phyloP scores from a whole-genome alignment of 768 basidiomycete genomes.

The Hortiboletus campestris region DNA sequence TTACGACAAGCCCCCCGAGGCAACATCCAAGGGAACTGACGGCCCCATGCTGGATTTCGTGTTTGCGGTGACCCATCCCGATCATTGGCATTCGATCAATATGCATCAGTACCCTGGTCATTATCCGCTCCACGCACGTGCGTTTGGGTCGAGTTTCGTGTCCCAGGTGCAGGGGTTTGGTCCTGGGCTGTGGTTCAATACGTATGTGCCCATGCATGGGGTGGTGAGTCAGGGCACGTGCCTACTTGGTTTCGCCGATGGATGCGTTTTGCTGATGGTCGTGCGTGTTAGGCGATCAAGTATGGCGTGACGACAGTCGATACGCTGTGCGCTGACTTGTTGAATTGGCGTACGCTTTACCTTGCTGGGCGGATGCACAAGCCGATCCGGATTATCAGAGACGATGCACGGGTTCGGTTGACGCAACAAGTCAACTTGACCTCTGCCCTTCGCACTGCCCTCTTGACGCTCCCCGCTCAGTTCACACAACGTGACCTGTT shows the following conservation, averaged over 20 bases:
- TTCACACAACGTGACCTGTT: slow-evolving; percentile 86
- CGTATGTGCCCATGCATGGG: slow-evolving; percentile 80
- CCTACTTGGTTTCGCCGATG: neutral
- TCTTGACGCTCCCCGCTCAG: slow-evolving; percentile 77
- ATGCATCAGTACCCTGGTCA: slow-evolving; percentile 89
- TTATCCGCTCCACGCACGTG: slow-evolving; percentile 86
- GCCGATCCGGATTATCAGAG: slow-evolving; percentile 88
- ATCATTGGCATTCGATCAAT: slow-evolving; percentile 94
- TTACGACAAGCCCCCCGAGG: slow-evolving; percentile 41
- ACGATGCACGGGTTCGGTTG: slow-evolving; percentile 87
- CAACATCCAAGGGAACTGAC: slow-evolving; percentile 31
- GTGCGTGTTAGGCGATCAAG: slow-evolving; percentile 71
- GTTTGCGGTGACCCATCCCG: slow-evolving; percentile 91
- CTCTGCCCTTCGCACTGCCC: slow-evolving; percentile 85
- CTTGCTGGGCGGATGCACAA: slow-evolving; percentile 97
- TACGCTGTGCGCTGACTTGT: slow-evolving; percentile 82
- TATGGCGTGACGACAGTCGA: slow-evolving; percentile 95
- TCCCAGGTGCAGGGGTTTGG: slow-evolving; percentile 67
- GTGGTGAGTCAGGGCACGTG: slow-evolving; percentile 55
- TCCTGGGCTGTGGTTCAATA: slow-evolving; percentile 96
- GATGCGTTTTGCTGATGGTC: neutral
- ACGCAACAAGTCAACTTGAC: slow-evolving; percentile 93
- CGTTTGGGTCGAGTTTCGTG: slow-evolving; percentile 82
- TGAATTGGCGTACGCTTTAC: slow-evolving; percentile 93
- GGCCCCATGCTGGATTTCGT: slow-evolving; percentile 94